A percentile compares a stretch with the other conserved stretches of the same genome.
Conservation (phyloP, 768 basidiomycete species). For the Macrolepiota albuminosa region DNA sequence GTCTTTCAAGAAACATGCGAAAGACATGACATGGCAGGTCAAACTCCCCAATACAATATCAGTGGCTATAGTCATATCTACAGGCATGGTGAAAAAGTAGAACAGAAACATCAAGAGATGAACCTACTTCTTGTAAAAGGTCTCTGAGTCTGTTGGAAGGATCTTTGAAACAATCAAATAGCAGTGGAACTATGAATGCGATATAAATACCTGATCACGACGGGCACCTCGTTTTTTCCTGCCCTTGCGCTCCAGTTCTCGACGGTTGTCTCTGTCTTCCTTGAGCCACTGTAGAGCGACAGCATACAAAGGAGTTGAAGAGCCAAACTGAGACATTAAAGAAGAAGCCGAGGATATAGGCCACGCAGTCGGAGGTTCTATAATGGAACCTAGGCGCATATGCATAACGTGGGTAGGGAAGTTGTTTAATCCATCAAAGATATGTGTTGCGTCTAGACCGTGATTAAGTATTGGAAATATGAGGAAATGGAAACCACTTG, state of each 20-base stretch:
- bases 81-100: neutral
- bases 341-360: slow-evolving; percentile 33
- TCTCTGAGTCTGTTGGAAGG: slow-evolving; percentile 72
- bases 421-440: slow-evolving; percentile 87
- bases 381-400: slow-evolving; percentile 79
- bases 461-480: slow-evolving; percentile 1
- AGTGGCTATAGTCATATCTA: slow-evolving; percentile 43
- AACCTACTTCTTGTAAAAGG: slow-evolving; percentile 78
- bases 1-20: neutral
- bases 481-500: slow-evolving; percentile 26
- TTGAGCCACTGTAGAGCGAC: slow-evolving; percentile 85
- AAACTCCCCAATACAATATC: slow-evolving; percentile 1
- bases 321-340: slow-evolving; percentile 16
- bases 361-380: slow-evolving; percentile 69
- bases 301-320: slow-evolving; percentile 48
- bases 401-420: slow-evolving; percentile 95
- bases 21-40: slow-evolving; percentile 5
- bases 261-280: slow-evolving; percentile 70
- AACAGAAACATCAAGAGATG: neutral
- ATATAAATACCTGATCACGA: slow-evolving; percentile 41
- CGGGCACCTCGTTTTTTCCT: slow-evolving; percentile 60
- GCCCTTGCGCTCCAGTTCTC: slow-evolving; percentile 51
- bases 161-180: slow-evolving; percentile 29
- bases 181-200: neutral
- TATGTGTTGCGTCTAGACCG: slow-evolving; percentile 85